Evolutionary conservation across 1,284 basidiomycete species (phyloP).

Genomic region (Bjerkandera adusta): DNA sequence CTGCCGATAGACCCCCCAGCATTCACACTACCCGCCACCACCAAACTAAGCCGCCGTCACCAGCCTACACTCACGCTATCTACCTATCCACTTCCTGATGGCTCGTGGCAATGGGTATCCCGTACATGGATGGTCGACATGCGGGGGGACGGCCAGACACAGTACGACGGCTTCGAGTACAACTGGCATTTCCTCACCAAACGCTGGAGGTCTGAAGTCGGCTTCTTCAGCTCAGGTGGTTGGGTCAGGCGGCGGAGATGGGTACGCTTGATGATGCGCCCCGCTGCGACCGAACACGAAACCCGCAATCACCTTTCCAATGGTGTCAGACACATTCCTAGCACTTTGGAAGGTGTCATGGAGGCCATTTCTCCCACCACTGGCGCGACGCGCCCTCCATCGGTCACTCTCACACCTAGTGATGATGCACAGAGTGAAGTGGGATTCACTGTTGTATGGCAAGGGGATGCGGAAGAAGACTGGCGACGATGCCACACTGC

Average conservation of each 20-base stretch:
- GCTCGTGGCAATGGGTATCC: slow-evolving; percentile 78
- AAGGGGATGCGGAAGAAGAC: slow-evolving; percentile 48
- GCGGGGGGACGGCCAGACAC: slow-evolving; percentile 72
- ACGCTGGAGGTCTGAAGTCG: slow-evolving; percentile 62
- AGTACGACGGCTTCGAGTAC: slow-evolving; percentile 82
- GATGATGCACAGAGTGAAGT: slow-evolving; percentile 17
- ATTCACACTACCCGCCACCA: slow-evolving; percentile 60
- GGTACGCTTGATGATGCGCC: slow-evolving; percentile 78
- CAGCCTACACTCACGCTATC: slow-evolving; percentile 54
- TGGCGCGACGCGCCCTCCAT: slow-evolving; percentile 30
- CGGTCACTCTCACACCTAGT: slow-evolving; percentile 18
- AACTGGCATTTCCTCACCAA: slow-evolving; percentile 69
- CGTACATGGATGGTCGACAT: slow-evolving; percentile 84
- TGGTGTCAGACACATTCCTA: slow-evolving; percentile 3
- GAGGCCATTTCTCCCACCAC: slow-evolving; percentile 13
- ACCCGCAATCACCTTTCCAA: neutral
- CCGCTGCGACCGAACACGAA: slow-evolving; percentile 32
- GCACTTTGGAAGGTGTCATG: slow-evolving; percentile 3
- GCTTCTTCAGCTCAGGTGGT: slow-evolving; percentile 57
- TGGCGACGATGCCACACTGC: slow-evolving; percentile 59
- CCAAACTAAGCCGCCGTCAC: slow-evolving; percentile 29
- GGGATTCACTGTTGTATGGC: slow-evolving; percentile 31
- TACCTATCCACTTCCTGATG: slow-evolving; percentile 77
- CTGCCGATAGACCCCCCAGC: slow-evolving; percentile 74
- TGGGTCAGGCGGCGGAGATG: slow-evolving; percentile 75